Evolutionary conservation across 495 filamentous ascomycete species (phyloP), one percentile per base, ranked within the genome.

Genomic region (Clavariopsis aquatica): DNA sequence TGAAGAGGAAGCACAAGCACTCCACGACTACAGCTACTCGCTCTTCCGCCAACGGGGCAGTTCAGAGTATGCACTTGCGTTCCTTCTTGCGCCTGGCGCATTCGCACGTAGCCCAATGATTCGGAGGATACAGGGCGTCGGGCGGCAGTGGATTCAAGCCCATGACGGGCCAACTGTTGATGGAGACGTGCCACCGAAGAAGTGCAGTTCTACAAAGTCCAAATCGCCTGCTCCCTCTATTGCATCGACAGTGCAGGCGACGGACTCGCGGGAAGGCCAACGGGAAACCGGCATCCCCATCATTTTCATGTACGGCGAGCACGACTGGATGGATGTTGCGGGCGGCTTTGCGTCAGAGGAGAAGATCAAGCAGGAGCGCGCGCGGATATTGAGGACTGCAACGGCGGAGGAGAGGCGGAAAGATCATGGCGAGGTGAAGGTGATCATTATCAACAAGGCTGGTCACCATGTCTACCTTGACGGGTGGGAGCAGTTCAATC

Each of bases 271-370:
- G n/a, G 54, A 60, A 38, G 56, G 36, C 36, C 27, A 38, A 46
- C 79, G 83, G 8, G 91, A 96, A 71, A 88, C 82, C 2, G 93
- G 93, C 3, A 79, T 92, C 55, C 94, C 94, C 0, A 80, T 96
- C 29, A 83, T 97, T 12, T 83, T 98, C 70, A 90, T 97, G 87
- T 98, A 98, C 71, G 94, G 94, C 58, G 92, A 96, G 70, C 85
- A 92, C 70, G 94, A 98, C 79, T 98, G 94, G 94, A 98, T 98
- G 94, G 95, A 98, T 69, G 85, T 93, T 13, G 83, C 84, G 0
- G 95, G 93, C 17, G 94, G 94, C 1, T 87, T 84, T 63, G 91
- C 90, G 0, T 86, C 93, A 0, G 84, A 88, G 70, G 82, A 91
- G 76, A 94, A 90, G 78, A 80, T 97, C 15, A 85, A 87, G 63